These are phyloP conservation scores for Talinum fruticosum DNA, from an alignment of 148 eudicot genomes.

Conservation along the genomic window DNA sequence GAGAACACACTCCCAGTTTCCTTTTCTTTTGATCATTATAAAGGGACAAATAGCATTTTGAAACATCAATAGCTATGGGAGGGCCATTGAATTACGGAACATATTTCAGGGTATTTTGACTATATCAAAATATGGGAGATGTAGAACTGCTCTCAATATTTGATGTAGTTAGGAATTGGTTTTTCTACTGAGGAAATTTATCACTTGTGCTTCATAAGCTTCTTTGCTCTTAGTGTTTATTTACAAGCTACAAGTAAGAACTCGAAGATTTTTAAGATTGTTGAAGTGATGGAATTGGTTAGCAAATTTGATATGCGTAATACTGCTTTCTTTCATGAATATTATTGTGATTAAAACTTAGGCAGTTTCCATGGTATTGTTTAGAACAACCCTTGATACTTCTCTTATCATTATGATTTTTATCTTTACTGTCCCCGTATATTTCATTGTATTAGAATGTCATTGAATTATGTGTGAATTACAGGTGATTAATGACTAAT, in stretches of 20 bases:
- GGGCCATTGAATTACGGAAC: neutral
- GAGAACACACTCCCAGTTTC: too few species aligned
- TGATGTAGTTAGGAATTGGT: neutral
- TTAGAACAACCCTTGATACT: neutral
- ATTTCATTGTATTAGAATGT: neutral
- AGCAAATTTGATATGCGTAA: neutral
- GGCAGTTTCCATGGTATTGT: neutral
- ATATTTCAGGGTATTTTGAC: too few species aligned
- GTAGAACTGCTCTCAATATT: neutral
- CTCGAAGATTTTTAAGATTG: too few species aligned
- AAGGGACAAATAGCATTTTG: neutral
- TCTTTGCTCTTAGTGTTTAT: too few species aligned
- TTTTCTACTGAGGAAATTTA: too few species aligned
- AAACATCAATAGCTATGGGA: neutral
- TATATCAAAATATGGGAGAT: too few species aligned
- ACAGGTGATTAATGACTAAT: slow-evolving; percentile 87
- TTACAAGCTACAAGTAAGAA: too few species aligned
- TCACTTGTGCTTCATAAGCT: too few species aligned
- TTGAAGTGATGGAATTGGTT: too few species aligned
- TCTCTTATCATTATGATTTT: neutral
- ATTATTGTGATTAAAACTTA: neutral
- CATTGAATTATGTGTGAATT: slow-evolving; percentile 19
- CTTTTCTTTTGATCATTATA: too few species aligned
- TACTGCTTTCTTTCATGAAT: neutral
- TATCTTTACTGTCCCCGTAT: neutral